phyloP scores from a whole-genome alignment of 2,329 filamentous ascomycete genomes.

The Fusarium veterinarium region DNA sequence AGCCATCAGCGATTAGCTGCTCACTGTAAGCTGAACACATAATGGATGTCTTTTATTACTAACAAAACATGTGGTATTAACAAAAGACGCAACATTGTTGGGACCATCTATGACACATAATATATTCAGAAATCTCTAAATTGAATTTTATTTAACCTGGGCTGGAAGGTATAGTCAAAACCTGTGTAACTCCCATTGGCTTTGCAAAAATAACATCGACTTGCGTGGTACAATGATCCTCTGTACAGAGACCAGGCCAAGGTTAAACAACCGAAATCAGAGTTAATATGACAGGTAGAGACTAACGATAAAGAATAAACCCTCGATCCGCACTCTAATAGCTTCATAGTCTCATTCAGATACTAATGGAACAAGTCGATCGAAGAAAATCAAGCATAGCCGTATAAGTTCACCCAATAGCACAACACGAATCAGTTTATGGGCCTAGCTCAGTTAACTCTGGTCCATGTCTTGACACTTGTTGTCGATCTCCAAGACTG shows the following conservation, averaged over 20 bases:
- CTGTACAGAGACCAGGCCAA: neutral
- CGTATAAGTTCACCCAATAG: conserved; percentile 27
- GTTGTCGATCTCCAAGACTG: conserved; percentile 11
- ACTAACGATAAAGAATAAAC: neutral
- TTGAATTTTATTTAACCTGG: neutral
- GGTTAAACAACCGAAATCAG: neutral
- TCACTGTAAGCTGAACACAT: neutral
- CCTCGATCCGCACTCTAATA: neutral
- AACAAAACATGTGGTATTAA: neutral
- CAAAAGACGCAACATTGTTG: neutral
- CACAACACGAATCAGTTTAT: conserved; percentile 38
- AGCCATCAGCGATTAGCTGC: neutral
- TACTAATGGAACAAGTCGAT: neutral
- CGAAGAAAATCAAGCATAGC: neutral
- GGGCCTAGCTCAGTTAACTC: conserved; percentile 26
- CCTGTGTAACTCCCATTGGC: neutral
- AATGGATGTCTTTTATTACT: neutral
- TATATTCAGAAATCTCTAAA: neutral
- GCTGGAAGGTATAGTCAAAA: neutral
- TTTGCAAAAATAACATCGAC: neutral
- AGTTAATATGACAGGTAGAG: neutral
- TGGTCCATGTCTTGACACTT: conserved; percentile 1
- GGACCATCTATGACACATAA: neutral
- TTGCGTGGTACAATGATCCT: neutral
- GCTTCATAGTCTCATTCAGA: neutral